Evolutionary conservation across 495 filamentous ascomycete genomes (phyloP).

Genomic region (Zalerion maritima): DNA sequence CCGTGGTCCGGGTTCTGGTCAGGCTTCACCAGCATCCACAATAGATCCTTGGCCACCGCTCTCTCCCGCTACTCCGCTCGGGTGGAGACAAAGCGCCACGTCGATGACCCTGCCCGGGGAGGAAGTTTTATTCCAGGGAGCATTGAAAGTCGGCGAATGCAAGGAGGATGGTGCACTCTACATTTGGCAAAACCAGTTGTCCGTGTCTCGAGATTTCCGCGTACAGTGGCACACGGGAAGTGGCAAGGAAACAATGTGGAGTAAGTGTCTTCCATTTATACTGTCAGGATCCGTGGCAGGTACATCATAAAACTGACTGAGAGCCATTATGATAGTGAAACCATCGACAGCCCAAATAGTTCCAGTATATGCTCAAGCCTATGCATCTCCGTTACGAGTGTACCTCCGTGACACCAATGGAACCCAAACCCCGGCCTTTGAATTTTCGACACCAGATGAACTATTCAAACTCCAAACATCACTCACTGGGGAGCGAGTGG

Average conservation of each 20-base stretch:
- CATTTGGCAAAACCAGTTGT: no score
- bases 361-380: constrained; percentile 22
- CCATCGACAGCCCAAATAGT: constrained; percentile 18
- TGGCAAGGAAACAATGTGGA: constrained; percentile 23
- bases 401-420: constrained; percentile 17
- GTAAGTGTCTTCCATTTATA: constrained; percentile 6
- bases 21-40: constrained; percentile 1
- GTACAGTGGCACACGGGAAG: no score
- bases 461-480: constrained; percentile 20
- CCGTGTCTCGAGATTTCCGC: no score
- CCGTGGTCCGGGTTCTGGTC: no score
- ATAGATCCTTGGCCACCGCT: not conserved
- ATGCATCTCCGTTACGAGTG: constrained; percentile 14
- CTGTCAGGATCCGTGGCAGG: not conserved
- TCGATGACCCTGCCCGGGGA: constrained; percentile 22
- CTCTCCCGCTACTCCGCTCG: no score
- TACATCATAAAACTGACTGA: no score
- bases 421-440: no score
- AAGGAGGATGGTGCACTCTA: no score
- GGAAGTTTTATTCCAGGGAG: constrained; percentile 18
- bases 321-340: constrained; percentile 20
- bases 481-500: constrained; percentile 19
- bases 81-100: no score
- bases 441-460: constrained; percentile 7
- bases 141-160: constrained; percentile 15